Evolutionary conservation across 306 rosid genomes (phyloP).

Genomic region (Quercus suber): DNA sequence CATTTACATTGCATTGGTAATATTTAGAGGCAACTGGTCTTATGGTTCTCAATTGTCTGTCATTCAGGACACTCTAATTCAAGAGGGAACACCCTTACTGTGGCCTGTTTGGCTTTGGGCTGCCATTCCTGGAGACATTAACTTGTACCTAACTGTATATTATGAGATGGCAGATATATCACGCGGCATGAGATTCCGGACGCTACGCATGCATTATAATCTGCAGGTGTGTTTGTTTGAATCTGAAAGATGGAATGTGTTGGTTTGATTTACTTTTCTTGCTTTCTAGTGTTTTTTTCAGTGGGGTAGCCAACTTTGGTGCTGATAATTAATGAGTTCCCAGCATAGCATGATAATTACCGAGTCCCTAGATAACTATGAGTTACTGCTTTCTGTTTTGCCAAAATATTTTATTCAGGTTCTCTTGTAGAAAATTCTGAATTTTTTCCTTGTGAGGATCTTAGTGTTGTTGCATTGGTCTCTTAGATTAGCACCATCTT

Average conservation of each 20-base stretch:
- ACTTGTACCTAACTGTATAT: constrained; percentile 74
- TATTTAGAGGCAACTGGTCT: constrained; percentile 16
- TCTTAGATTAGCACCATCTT: not conserved
- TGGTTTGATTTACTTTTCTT: constrained; percentile 1
- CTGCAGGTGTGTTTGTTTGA: constrained; percentile 63
- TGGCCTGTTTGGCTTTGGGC: constrained; percentile 99
- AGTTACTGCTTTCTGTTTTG: not conserved
- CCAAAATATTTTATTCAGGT: not conserved
- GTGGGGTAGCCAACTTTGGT: not conserved
- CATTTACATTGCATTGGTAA: constrained; percentile 14
- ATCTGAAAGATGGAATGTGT: constrained; percentile 17
- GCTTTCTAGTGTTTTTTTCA: not conserved
- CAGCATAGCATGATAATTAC: not conserved
- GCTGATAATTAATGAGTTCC: not conserved
- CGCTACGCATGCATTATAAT: constrained; percentile 76
- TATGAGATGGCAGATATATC: constrained; percentile 82
- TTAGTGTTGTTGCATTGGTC: not conserved
- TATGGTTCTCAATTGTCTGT: constrained; percentile 14
- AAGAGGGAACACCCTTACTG: constrained; percentile 58
- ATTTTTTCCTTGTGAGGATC: not conserved
- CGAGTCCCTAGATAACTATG: not conserved
- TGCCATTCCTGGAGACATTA: constrained; percentile 82
- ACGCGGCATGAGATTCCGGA: constrained; percentile 73
- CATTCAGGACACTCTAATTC: constrained; percentile 67
- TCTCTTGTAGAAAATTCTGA: not conserved